phyloP scores from a whole-genome alignment of 116 monocot species.

The Trichopus zeylanicus region DNA sequence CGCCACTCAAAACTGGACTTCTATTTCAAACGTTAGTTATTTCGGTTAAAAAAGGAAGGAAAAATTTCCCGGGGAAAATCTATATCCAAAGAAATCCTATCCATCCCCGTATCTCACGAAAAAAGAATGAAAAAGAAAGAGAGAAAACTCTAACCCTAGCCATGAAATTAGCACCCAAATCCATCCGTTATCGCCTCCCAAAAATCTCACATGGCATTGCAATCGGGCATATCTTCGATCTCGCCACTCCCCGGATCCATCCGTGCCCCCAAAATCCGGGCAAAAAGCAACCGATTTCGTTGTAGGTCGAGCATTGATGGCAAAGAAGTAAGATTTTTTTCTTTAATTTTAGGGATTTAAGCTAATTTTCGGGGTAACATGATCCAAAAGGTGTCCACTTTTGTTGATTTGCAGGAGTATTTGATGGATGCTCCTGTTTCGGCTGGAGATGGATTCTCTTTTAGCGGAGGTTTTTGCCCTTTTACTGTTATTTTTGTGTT shows the following conservation, averaged over 20 bases:
- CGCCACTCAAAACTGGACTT: no score
- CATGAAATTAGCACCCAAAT: constrained; percentile 8
- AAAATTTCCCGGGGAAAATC: no score
- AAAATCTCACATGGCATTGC: constrained; percentile 24
- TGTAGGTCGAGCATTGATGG: constrained; percentile 17
- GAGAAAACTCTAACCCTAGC: constrained; percentile 12
- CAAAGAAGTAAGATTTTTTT: constrained; percentile 20
- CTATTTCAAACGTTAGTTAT: no score
- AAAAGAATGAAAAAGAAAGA: background rate
- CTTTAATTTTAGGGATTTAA: no score
- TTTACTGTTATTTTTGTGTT: background rate
- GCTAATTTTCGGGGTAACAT: no score
- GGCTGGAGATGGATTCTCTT: constrained; percentile 84
- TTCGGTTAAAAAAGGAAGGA: no score
- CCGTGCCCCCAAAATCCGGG: constrained; percentile 3
- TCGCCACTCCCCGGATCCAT: constrained; percentile 6
- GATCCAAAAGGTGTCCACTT: no score
- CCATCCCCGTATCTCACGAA: background rate
- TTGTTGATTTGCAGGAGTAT: constrained; percentile 83
- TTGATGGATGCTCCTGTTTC: constrained; percentile 76
- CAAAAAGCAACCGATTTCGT: constrained; percentile 7
- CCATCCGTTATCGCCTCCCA: background rate
- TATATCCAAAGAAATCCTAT: constrained; percentile 64
- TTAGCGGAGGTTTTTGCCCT: constrained; percentile 61
- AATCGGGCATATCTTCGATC: constrained; percentile 8